phyloP scores from a whole-genome alignment of 2,329 filamentous ascomycete species.

The Microcyclospora tardicrescens region DNA sequence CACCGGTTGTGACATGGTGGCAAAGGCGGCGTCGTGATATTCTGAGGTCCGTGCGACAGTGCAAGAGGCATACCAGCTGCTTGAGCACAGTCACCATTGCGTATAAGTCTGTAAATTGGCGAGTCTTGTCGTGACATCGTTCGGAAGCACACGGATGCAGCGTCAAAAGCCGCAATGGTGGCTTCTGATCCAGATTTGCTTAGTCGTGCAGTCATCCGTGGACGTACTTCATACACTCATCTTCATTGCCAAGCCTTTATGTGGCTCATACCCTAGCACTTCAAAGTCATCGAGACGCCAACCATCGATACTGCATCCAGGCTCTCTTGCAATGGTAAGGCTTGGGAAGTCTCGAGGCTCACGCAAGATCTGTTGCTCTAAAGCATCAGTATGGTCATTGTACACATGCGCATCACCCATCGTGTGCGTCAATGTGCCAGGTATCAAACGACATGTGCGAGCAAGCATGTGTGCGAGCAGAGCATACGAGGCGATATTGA shows the following conservation, averaged over 20 bases:
- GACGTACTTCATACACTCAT: constrained; percentile 62
- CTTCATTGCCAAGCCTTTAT: constrained; percentile 92
- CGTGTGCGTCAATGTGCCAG: constrained; percentile 80
- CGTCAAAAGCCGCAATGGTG: no score
- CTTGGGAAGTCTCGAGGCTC: constrained; percentile 72
- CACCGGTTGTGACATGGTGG: no score
- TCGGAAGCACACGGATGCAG: no score
- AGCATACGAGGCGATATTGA: constrained; percentile 94
- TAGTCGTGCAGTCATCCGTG: no score
- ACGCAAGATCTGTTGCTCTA: constrained; percentile 65
- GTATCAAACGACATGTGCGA: constrained; percentile 68
- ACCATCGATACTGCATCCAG: constrained; percentile 62
- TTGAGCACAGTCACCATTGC: no score
- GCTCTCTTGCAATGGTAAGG: constrained; percentile 56
- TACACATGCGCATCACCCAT: constrained; percentile 99
- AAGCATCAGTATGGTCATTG: constrained; percentile 76
- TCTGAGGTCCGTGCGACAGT: no score
- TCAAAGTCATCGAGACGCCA: constrained; percentile 84
- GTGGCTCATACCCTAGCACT: constrained; percentile 76
- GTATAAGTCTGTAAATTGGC: no score
- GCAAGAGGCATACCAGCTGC: no score
- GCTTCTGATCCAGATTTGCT: no score
- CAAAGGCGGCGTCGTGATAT: no score
- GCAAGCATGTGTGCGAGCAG: constrained; percentile 92
- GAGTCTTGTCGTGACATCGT: no score